Base-by-base conservation (phyloP, 352 stramenopile species). In the Pythium biforme region DNA sequence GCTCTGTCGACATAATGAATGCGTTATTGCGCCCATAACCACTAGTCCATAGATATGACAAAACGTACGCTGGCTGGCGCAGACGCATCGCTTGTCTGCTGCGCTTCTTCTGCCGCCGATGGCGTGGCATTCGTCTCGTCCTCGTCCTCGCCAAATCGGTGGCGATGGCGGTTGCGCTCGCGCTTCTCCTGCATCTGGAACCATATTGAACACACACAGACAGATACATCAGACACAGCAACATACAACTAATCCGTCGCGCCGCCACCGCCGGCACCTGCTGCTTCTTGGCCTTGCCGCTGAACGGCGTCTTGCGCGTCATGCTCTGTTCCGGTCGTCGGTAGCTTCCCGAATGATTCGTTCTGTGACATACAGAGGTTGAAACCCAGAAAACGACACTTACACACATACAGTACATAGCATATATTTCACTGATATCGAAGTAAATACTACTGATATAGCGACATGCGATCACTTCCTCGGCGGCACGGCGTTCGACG, bases 221-320 rank as follows among this genome's bases (percentile, higher is more conserved):
- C n/a, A 22, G 46, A n/a, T 27, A 17, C 25, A 50, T 39, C 15
- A 22, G 12, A 27, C 2, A 34, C 20, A n/a, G n/a, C n/a, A n/a
- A n/a, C n/a, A n/a, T n/a, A n/a, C n/a, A n/a, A n/a, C n/a, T n/a
- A 34, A 10, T 34, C 31, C 31, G 5, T 34, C 31, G 10, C 31
- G 31, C 31, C 4, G 37, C 17, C 4, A 14, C 11, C 37, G 31
- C 4, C 37, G 37, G 27, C 25, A 89, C 83, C 78, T 94, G 86
- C 61, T 92, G 82, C 74, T 94, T 94, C 80, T 94, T 94, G 62
- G 82, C 83, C 59, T 94, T 94, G 64, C 82, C 83, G 57, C 83
- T 92, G 59, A 94, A 94, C n/a, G 83, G 86, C 70, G 85, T 92
- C 73, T 86, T 90, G 60, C 77, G 65, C 22, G 76, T 65, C 57